Evolutionary conservation across 805 yeast species (phyloP).

Genomic region (Priceomyces melissophilus): DNA sequence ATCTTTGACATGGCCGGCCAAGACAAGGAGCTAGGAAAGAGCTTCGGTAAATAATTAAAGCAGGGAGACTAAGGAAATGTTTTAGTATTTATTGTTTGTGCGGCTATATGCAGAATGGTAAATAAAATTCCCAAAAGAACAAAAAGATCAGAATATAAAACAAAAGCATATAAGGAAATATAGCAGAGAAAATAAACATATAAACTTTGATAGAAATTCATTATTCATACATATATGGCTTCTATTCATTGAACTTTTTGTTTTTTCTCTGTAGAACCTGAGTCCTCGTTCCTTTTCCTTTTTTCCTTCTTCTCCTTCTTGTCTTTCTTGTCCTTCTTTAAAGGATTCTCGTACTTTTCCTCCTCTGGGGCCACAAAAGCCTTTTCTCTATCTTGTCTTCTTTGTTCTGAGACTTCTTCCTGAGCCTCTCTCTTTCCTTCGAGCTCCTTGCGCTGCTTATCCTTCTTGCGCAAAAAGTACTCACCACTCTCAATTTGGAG

Average conservation of each 20-base stretch:
- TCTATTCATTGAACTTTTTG: no score
- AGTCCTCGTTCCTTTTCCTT: constrained; percentile 27
- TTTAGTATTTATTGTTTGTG: no score
- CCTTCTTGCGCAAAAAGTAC: constrained; percentile 85
- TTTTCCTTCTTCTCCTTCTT: constrained; percentile 22
- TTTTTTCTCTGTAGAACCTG: constrained; percentile 21
- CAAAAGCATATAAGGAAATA: no score
- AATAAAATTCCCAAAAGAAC: no score
- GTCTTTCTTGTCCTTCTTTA: constrained; percentile 17
- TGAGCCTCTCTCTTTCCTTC: constrained; percentile 80
- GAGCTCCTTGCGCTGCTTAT: constrained; percentile 66
- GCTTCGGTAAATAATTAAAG: no score
- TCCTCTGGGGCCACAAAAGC: constrained; percentile 89
- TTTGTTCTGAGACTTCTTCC: constrained; percentile 61
- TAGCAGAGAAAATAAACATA: no score
- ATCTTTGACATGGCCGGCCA: constrained; percentile 14
- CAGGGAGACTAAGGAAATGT: no score
- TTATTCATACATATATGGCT: no score
- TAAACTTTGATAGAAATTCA: no score
- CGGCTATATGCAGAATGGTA: no score
- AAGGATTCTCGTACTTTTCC: constrained; percentile 46
- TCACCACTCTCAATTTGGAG: constrained; percentile 97
- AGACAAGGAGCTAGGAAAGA: no score
- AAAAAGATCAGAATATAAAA: no score
- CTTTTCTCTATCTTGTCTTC: constrained; percentile 67